A percentile compares a stretch with the other conserved stretches of the same genome.
phyloP scores from a whole-genome alignment of 371 early-diverging fungal species.

The Rhizopus sp. region DNA sequence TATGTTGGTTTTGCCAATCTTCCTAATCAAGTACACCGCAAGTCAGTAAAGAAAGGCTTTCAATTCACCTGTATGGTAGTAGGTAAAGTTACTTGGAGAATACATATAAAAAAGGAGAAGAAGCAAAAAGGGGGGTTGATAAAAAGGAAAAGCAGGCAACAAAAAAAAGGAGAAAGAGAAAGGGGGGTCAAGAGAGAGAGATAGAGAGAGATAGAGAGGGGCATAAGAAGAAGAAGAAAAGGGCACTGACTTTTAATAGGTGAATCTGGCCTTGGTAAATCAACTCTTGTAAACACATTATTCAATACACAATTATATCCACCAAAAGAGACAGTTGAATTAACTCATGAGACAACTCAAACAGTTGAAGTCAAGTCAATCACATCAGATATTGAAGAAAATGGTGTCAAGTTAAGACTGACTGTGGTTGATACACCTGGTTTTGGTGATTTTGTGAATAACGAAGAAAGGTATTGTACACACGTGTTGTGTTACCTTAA shows the following conservation, averaged over 20 bases:
- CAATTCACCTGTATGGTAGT: constrained; percentile 98
- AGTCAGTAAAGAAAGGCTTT: constrained; percentile 99
- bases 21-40: constrained; percentile 98
- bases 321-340: constrained; percentile 77
- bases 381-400: constrained; percentile 86
- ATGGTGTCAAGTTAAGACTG: constrained; percentile 90
- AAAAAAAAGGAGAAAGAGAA: not conserved
- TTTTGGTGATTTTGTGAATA: constrained; percentile 96
- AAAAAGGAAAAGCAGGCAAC: not conserved
- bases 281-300: constrained; percentile 99
- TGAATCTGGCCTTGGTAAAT: constrained; percentile 98
- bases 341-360: constrained; percentile 83
- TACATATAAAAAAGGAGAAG: not conserved
- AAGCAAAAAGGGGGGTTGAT: not conserved
- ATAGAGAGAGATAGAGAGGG: no score
- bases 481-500: constrained; percentile 6
- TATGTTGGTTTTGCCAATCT: constrained; percentile 98
- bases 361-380: constrained; percentile 94
- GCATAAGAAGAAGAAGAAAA: not conserved
- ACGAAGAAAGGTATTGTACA: constrained; percentile 75
- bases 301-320: constrained; percentile 95
- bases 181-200: not conserved
- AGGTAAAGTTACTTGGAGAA: constrained; percentile 57
- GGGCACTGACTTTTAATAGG: constrained; percentile 54
- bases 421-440: constrained; percentile 96